Percentiles rank a stretch among this genome's conserved stretches.
Conservation (phyloP, 1,139 yeast genomes). For the Hemisphaericaspora lyxosophila region DNA sequence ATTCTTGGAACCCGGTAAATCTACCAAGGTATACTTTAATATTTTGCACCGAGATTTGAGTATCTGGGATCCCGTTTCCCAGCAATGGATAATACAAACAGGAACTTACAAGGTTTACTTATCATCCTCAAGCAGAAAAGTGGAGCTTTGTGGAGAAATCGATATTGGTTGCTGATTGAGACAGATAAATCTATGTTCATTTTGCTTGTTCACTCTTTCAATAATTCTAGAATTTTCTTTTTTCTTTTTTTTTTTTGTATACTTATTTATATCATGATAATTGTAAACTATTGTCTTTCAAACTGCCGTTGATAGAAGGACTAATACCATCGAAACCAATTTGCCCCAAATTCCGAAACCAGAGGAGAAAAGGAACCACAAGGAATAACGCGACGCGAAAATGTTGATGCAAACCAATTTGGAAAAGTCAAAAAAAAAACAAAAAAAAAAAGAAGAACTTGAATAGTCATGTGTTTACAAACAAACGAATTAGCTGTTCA, state of each 20-base stretch:
- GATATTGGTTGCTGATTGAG: constrained; percentile 38
- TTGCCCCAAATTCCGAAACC: too few relatives aligned
- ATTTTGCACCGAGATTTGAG: constrained; percentile 57
- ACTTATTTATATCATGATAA: too few relatives aligned
- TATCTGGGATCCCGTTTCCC: constrained; percentile 57
- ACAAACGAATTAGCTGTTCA: neutral
- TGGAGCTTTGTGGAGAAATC: constrained; percentile 49
- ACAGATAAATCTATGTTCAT: neutral
- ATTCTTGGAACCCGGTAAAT: constrained; percentile 44
- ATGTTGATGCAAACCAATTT: too few relatives aligned
- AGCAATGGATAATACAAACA: constrained; percentile 61
- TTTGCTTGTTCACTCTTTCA: neutral
- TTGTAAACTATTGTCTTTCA: too few relatives aligned
- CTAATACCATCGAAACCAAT: too few relatives aligned
- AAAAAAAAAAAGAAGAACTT: too few relatives aligned
- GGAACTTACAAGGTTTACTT: constrained; percentile 57
- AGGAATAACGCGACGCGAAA: neutral
- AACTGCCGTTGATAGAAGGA: too few relatives aligned
- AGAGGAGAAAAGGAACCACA: too few relatives aligned
- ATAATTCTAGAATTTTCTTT: neutral
- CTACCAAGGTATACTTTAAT: constrained; percentile 41
- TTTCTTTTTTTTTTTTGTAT: too few relatives aligned
- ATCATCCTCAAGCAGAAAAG: constrained; percentile 53
- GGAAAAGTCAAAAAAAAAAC: neutral
- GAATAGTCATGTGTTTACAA: constrained; percentile 1